These are phyloP conservation scores for Trichophyton equinum DNA, from an alignment of 2,329 filamentous ascomycete genomes.

Conservation along the genomic window DNA sequence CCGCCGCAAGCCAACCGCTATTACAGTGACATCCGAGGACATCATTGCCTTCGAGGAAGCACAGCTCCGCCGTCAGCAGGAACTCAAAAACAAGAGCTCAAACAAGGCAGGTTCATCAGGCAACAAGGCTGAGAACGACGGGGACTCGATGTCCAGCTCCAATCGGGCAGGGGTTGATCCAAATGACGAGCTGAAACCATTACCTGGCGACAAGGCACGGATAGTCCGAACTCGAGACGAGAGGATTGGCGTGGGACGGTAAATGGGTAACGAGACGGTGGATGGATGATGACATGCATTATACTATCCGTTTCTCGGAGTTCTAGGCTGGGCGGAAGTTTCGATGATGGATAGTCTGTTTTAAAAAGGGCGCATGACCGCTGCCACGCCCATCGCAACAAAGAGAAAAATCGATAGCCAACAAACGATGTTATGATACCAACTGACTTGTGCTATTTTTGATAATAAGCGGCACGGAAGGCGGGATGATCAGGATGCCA, in stretches of 20 bases:
- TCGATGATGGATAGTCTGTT: neutral
- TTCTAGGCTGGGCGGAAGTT: neutral
- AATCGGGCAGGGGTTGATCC: conserved; percentile 28
- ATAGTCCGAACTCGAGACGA: conserved; percentile 37
- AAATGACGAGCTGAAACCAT: conserved; percentile 39
- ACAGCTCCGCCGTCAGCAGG: conserved; percentile 19
- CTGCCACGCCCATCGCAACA: neutral
- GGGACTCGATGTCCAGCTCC: conserved; percentile 1
- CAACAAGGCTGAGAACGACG: neutral
- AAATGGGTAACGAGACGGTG: conserved; percentile 3
- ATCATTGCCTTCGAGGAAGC: conserved; percentile 36
- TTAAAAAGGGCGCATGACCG: neutral
- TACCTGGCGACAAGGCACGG: conserved; percentile 37
- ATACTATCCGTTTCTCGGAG: neutral
- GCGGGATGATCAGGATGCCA: neutral
- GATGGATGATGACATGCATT: neutral
- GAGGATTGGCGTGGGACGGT: conserved; percentile 28
- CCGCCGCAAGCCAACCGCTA: conserved; percentile 40
- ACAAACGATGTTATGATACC: neutral
- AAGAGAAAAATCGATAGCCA: neutral
- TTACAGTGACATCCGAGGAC: conserved; percentile 38
- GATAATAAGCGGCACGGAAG: neutral
- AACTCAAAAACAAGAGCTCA: conserved; percentile 11
- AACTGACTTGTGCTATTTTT: neutral
- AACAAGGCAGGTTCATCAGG: neutral